Evolutionary conservation across 1,139 yeast genomes (phyloP), one percentile per base, ranked within the genome.

Genomic region (Pichia sp.): DNA sequence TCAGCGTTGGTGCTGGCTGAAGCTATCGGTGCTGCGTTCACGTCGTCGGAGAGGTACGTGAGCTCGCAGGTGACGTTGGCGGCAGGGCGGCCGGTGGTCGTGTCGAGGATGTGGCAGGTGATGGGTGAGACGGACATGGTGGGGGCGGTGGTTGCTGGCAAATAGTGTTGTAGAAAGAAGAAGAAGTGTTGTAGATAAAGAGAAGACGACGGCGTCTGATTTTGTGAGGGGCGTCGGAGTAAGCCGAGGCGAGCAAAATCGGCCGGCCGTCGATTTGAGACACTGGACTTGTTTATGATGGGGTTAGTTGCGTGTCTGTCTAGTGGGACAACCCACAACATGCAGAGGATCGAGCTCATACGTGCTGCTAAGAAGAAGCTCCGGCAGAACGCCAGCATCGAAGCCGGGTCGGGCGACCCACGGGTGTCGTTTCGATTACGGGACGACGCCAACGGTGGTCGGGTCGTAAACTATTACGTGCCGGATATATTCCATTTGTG

Each of bases 61-160:
- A 84, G 67, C 38, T 82, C 81, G 57, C 87, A 83, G 3, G 75
- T 67, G 17, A 90, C 91, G 19, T 73, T 75, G 0, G 68, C 61
- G 0, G 96, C 96, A 0, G 97, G 97, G 52, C 71, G 75, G 1
- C 97, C 97, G 12, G 73, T 67, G n/a, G 85, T 81, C 6, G 96
- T 89, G 59, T 90, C 96, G 34, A 90, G 71, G 15, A 90, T 79
- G 65, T 90, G 97, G 66, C 96, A 89, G 8, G 96, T 88, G 42
- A 90, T 79, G 39, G 90, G 90, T 8, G 65, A 56, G 19, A 53
- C 56, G 1, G 56, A 40, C 50, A 51, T 45, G 36, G n/a, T 27
- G 8, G 18, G 10, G 11, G 35, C 22, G 14, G 31, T 19, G 27
- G 15, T n/a, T 7, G 4, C 7, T 7, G n/a, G 33, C n/a, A 30